Percentiles rank a stretch among this genome's conserved stretches.
Conservation (phyloP, 208 protist species). For the Leishmania tarentolae region DNA sequence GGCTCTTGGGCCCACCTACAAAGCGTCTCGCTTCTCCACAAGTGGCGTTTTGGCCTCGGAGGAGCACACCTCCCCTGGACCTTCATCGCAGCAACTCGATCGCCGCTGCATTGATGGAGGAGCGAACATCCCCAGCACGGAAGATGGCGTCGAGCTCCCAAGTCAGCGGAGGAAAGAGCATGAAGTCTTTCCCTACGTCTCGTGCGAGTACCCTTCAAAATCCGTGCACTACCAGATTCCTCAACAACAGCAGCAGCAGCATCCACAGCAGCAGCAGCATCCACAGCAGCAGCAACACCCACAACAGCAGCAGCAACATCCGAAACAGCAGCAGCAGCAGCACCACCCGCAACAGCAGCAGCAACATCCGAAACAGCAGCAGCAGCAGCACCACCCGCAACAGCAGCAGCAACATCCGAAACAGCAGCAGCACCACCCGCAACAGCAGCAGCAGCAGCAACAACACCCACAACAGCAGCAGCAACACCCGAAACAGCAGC, state of each 20-base stretch:
- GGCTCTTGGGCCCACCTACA: not conserved
- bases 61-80: not conserved
- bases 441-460: constrained; percentile 10
- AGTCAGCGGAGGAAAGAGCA: not conserved
- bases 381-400: constrained; percentile 6
- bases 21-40: not conserved
- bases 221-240: constrained; percentile 5
- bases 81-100: not conserved
- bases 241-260: constrained; percentile 17
- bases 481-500: constrained; percentile 8
- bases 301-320: constrained; percentile 11
- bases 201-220: not conserved
- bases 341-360: constrained; percentile 12
- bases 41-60: constrained; percentile 7
- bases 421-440: constrained; percentile 10
- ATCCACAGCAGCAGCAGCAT: constrained; percentile 9
- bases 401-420: too few relatives aligned
- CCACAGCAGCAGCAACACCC: constrained; percentile 11
- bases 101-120: not conserved
- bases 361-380: constrained; percentile 13
- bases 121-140: not conserved
- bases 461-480: constrained; percentile 22
- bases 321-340: constrained; percentile 10
- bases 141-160: not conserved
- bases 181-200: not conserved